Conservation (phyloP, 73 alveolate species). For the Tetrahymena malaccensis region DNA sequence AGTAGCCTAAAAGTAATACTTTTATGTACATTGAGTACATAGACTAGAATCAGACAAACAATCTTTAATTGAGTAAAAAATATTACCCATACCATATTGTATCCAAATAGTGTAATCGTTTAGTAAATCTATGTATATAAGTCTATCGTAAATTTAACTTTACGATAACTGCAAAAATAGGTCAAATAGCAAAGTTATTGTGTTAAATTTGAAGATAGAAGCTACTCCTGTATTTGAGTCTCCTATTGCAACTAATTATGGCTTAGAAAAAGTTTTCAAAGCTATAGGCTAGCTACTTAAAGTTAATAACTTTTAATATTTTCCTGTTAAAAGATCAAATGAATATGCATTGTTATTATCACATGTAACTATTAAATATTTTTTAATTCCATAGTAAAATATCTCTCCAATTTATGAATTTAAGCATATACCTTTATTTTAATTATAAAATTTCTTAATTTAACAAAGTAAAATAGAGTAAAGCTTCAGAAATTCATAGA, state of each 20-base stretch:
- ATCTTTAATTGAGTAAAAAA: background rate
- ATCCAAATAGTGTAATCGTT: background rate
- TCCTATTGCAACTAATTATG: background rate
- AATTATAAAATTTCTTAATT: too few relatives aligned
- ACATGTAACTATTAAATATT: background rate
- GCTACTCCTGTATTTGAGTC: background rate
- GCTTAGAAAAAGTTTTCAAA: background rate
- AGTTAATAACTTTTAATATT: background rate
- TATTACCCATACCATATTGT: background rate
- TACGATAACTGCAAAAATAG: background rate
- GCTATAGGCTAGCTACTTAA: background rate
- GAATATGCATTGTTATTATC: background rate
- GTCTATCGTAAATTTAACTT: background rate
- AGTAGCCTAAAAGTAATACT: background rate
- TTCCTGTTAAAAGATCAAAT: background rate
- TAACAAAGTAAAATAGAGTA: too few relatives aligned
- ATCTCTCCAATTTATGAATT: background rate
- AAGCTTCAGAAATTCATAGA: too few relatives aligned
- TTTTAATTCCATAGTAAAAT: background rate
- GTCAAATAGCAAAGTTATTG: background rate
- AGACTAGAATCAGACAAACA: background rate
- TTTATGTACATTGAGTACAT: background rate
- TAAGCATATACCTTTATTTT: background rate
- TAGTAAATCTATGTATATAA: background rate
- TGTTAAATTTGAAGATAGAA: background rate